Conservation (phyloP, 2,329 filamentous ascomycete species). For the Xylariaceae sp. region DNA sequence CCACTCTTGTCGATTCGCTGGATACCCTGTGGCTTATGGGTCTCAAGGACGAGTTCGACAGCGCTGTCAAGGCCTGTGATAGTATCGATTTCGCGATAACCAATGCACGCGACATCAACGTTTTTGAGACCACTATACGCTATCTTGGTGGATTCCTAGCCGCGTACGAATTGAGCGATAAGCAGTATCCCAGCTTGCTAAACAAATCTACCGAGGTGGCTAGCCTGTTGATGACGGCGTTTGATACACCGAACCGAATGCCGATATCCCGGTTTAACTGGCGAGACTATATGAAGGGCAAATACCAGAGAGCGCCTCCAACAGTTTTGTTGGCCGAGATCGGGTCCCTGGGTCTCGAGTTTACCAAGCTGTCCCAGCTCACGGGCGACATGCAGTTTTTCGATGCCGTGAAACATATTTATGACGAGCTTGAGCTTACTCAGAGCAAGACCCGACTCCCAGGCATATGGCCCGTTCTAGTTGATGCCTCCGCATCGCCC, state of each 20-base stretch:
- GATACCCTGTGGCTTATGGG: conserved; percentile 73
- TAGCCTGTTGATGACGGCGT: conserved; percentile 59
- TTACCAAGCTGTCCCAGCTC: conserved; percentile 59
- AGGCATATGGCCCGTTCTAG: conserved; percentile 56
- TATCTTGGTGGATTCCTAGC: conserved; percentile 64
- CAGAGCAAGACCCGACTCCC: conserved; percentile 53
- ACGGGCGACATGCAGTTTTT: conserved; percentile 57
- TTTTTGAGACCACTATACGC: conserved; percentile 68
- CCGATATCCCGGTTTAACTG: conserved; percentile 56
- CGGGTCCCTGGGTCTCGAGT: conserved; percentile 56
- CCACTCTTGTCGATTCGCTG: conserved; percentile 61
- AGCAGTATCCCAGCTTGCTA: conserved; percentile 48
- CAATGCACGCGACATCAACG: conserved; percentile 47
- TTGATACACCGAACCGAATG: conserved; percentile 65
- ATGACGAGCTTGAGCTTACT: conserved; percentile 47
- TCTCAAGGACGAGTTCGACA: conserved; percentile 58
- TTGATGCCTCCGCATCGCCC: conserved; percentile 50
- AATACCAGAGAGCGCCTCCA: conserved; percentile 41
- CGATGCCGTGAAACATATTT: conserved; percentile 55
- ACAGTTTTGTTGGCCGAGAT: conserved; percentile 44
- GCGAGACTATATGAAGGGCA: conserved; percentile 44
- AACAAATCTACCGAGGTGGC: conserved; percentile 59
- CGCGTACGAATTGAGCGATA: conserved; percentile 62
- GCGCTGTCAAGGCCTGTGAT: conserved; percentile 54
- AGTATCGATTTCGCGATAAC: conserved; percentile 57